These are phyloP conservation scores for Zygoascus sp. DNA, from an alignment of 1,139 yeast genomes.

Conservation along the genomic window DNA sequence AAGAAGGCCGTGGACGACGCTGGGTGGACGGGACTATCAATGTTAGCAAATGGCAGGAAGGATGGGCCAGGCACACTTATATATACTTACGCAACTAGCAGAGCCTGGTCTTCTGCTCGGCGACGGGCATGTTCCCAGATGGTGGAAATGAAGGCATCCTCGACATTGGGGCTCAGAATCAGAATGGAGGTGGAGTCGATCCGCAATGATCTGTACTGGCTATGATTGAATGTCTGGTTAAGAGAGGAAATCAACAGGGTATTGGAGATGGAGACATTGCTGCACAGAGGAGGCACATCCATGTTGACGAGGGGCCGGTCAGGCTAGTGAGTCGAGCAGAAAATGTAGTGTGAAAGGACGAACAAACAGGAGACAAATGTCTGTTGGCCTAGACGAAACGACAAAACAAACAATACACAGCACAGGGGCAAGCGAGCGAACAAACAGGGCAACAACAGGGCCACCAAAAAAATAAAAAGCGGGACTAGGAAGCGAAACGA, in stretches of 20 bases:
- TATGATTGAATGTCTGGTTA: slow-evolving; percentile 33
- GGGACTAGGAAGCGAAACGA: too few relatives aligned
- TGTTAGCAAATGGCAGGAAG: not conserved
- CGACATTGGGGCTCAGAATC: slow-evolving; percentile 32
- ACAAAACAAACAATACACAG: too few relatives aligned
- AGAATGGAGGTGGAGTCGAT: slow-evolving; percentile 35
- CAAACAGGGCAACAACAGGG: too few relatives aligned
- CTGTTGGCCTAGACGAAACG: too few relatives aligned
- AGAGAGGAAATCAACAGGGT: slow-evolving; percentile 37
- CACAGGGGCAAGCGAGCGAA: too few relatives aligned
- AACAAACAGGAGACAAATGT: too few relatives aligned
- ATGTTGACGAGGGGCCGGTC: slow-evolving; percentile 18
- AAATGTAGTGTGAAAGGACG: too few relatives aligned
- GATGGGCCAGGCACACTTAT: not conserved
- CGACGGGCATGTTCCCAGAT: slow-evolving; percentile 40
- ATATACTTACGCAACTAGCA: slow-evolving; percentile 33
- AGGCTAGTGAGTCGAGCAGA: too few relatives aligned
- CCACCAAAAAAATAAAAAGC: too few relatives aligned
- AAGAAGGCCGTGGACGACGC: slow-evolving; percentile 33
- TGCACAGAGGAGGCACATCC: slow-evolving; percentile 33
- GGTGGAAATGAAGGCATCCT: slow-evolving; percentile 33
- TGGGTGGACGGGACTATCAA: slow-evolving; percentile 27
- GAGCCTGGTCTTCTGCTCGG: slow-evolving; percentile 40
- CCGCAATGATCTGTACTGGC: slow-evolving; percentile 29
- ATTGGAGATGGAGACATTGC: slow-evolving; percentile 28